Evolutionary conservation across 768 basidiomycete species (phyloP).

Genomic region (Megacollybia marginata): DNA sequence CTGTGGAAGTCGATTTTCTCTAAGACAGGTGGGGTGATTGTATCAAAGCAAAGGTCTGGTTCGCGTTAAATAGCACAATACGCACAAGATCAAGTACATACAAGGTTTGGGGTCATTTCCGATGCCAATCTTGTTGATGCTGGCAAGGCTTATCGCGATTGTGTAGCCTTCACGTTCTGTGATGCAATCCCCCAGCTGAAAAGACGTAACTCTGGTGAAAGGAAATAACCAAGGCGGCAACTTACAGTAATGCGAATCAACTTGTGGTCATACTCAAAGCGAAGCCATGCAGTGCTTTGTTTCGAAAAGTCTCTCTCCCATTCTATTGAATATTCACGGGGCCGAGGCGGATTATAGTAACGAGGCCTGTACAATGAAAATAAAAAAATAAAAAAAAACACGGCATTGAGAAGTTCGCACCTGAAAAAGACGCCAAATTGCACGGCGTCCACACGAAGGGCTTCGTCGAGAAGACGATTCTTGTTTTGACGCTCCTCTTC

Average conservation of each 20-base stretch:
- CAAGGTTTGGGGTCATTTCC: constrained; percentile 64
- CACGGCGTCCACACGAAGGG: constrained; percentile 49
- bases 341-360: constrained; percentile 17
- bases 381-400: background rate
- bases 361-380: constrained; percentile 15
- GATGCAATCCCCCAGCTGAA: constrained; percentile 51
- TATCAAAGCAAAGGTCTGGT: constrained; percentile 63
- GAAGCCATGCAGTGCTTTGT: constrained; percentile 43
- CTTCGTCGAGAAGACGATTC: constrained; percentile 33
- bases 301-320: constrained; percentile 48
- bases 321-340: constrained; percentile 62
- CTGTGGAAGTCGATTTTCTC: constrained; percentile 56
- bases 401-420: constrained; percentile 23
- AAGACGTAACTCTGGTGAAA: constrained; percentile 1
- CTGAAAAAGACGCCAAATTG: constrained; percentile 54
- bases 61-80: constrained; percentile 4
- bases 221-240: background rate
- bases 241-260: constrained; percentile 53
- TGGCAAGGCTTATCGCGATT: constrained; percentile 48
- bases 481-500: constrained; percentile 42
- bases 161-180: constrained; percentile 43
- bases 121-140: constrained; percentile 51
- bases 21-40: constrained; percentile 55
- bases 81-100: constrained; percentile 24
- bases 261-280: constrained; percentile 66